phyloP scores from a whole-genome alignment of 2,329 filamentous ascomycete species.

The Pestalotiopsis sp. region DNA sequence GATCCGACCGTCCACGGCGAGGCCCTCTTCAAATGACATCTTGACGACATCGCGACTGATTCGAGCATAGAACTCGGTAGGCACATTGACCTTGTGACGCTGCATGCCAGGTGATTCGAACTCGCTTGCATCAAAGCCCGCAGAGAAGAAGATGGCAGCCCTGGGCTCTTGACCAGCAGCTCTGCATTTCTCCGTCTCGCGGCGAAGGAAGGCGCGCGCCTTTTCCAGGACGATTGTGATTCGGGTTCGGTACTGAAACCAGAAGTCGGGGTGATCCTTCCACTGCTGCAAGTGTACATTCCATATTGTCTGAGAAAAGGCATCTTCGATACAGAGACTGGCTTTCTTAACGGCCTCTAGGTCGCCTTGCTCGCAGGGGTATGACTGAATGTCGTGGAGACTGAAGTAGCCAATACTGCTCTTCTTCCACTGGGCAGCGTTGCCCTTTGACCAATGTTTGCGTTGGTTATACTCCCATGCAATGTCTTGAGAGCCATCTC shows the following conservation, averaged over 20 bases:
- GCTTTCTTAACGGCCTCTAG: slow-evolving; percentile 92
- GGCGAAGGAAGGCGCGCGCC: slow-evolving; percentile 73
- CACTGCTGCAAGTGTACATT: slow-evolving; percentile 92
- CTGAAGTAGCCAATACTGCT: slow-evolving; percentile 94
- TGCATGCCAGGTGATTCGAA: slow-evolving; percentile 95
- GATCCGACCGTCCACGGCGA: slow-evolving; percentile 78
- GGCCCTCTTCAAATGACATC: slow-evolving; percentile 77
- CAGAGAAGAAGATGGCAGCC: slow-evolving; percentile 90
- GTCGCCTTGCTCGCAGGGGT: slow-evolving; percentile 93
- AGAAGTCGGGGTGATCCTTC: slow-evolving; percentile 83
- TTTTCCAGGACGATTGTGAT: slow-evolving; percentile 82
- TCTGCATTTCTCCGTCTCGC: slow-evolving; percentile 69
- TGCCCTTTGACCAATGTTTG: slow-evolving; percentile 57
- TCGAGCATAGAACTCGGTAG: slow-evolving; percentile 93
- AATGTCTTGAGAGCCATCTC: slow-evolving; percentile 94
- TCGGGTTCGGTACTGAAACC: slow-evolving; percentile 79
- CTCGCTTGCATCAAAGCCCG: slow-evolving; percentile 96
- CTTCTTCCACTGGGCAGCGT: slow-evolving; percentile 76
- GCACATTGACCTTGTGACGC: slow-evolving; percentile 91
- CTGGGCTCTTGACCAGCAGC: slow-evolving; percentile 66
- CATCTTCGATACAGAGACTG: slow-evolving; percentile 90
- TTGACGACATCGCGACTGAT: slow-evolving; percentile 85
- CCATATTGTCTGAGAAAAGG: slow-evolving; percentile 93
- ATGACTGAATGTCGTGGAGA: slow-evolving; percentile 97
- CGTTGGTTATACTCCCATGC: slow-evolving; percentile 87